Conservation (phyloP, 139 green algal species). For the Microglena sp. region DNA sequence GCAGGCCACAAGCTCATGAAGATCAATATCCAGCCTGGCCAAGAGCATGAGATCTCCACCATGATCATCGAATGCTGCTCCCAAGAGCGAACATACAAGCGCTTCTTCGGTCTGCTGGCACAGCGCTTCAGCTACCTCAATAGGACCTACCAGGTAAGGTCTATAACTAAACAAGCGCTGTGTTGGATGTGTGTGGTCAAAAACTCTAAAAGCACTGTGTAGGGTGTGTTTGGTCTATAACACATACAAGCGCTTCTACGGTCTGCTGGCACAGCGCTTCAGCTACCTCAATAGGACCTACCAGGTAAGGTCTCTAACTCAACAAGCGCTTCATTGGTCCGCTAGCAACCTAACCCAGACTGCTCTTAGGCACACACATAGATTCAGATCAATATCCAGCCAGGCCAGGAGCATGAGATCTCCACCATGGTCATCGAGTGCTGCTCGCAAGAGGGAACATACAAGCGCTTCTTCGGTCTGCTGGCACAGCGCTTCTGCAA, state of each 20-base stretch:
- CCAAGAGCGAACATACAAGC: constrained; percentile 78
- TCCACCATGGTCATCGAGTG: constrained; percentile 96
- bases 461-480: constrained; percentile 90
- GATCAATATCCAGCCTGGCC: constrained; percentile 63
- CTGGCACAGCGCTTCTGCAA: constrained; percentile 89
- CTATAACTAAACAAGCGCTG: no score
- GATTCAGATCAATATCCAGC: constrained; percentile 1
- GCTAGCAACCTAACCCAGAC: no score
- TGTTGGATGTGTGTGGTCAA: no score
- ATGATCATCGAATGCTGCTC: constrained; percentile 95
- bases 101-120: constrained; percentile 91
- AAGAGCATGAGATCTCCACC: constrained; percentile 43
- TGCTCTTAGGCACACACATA: no score
- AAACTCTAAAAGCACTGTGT: no score
- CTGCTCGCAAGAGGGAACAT: constrained; percentile 79
- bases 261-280: constrained; percentile 86
- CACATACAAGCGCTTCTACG: constrained; percentile 89
- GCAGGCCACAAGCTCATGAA: constrained; percentile 99
- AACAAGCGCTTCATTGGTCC: no score
- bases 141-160: not conserved
- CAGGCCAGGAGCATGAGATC: constrained; percentile 74
- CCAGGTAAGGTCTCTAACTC: no score
- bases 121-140: constrained; percentile 64
- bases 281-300: constrained; percentile 69
- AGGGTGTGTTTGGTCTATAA: no score